These are phyloP conservation scores for Fusarium lyarnte DNA, from an alignment of 2,329 filamentous ascomycete genomes.

Conservation along the genomic window DNA sequence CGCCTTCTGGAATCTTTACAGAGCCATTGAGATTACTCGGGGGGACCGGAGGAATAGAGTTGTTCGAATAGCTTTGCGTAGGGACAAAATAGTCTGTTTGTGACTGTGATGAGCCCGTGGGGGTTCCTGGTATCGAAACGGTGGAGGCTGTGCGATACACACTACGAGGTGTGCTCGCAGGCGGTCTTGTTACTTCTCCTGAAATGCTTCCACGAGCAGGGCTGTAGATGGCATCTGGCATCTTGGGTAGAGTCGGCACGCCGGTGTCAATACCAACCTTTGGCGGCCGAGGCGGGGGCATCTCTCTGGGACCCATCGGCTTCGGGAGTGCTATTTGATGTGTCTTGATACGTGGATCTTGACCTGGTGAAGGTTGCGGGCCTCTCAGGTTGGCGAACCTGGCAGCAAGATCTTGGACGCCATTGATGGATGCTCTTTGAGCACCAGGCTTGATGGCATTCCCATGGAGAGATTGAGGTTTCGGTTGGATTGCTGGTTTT, in stretches of 20 bases:
- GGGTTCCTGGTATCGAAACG: conserved; percentile 48
- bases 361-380: conserved; percentile 51
- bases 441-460: conserved; percentile 56
- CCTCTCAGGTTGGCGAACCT: conserved; percentile 68
- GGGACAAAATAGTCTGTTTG: conserved; percentile 48
- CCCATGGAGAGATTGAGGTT: conserved; percentile 73
- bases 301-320: conserved; percentile 61
- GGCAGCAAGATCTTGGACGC: conserved; percentile 61
- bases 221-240: conserved; percentile 80
- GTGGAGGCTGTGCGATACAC: conserved; percentile 69
- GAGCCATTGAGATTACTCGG: conserved; percentile 53
- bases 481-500: conserved; percentile 68
- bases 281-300: conserved; percentile 58
- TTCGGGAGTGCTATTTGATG: conserved; percentile 55
- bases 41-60: conserved; percentile 46
- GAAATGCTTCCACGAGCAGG: conserved; percentile 78
- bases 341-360: conserved; percentile 64
- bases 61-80: conserved; percentile 42
- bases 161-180: conserved; percentile 71
- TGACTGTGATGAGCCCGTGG: conserved; percentile 41
- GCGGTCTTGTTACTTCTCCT: conserved; percentile 70
- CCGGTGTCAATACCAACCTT: conserved; percentile 61
- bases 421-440: conserved; percentile 42
- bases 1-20: conserved; percentile 62
- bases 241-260: conserved; percentile 70